Percentiles rank a stretch among this genome's conserved stretches.
These are phyloP conservation scores for Aureobasidium subglaciale DNA, from an alignment of 2,329 filamentous ascomycete genomes.

Conservation along the genomic window DNA sequence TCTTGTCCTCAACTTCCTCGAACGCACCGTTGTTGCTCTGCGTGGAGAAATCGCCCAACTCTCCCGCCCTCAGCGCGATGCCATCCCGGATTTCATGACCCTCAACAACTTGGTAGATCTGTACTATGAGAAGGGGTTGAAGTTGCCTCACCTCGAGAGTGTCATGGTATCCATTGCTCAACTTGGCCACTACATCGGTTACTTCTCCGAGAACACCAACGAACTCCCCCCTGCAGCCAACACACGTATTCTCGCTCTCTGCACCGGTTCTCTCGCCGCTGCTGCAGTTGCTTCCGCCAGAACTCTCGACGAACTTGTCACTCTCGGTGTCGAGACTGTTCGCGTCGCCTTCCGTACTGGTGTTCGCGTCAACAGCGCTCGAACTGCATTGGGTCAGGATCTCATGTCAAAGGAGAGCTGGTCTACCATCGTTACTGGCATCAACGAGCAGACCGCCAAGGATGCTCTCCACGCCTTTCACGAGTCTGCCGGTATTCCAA, in stretches of 20 bases:
- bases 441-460: conserved; percentile 46
- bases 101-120: conserved; percentile 58
- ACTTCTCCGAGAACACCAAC: conserved; percentile 47
- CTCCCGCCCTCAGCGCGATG: conserved; percentile 49
- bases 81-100: conserved; percentile 55
- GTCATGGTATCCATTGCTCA: conserved; percentile 59
- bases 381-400: conserved; percentile 41
- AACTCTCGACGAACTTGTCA: conserved; percentile 55
- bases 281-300: conserved; percentile 57
- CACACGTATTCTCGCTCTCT: conserved; percentile 55
- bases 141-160: conserved; percentile 57
- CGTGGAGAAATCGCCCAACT: conserved; percentile 54
- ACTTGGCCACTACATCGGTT: conserved; percentile 61
- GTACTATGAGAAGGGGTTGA: conserved; percentile 52
- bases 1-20: conserved; percentile 56
- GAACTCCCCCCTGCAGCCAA: conserved; percentile 45
- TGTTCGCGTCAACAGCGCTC: conserved; percentile 36
- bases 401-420: conserved; percentile 50
- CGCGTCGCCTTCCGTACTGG: conserved; percentile 61
- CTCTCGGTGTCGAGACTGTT: conserved; percentile 56
- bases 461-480: conserved; percentile 53
- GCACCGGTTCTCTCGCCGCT: conserved; percentile 65
- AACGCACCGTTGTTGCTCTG: conserved; percentile 51
- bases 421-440: conserved; percentile 58
- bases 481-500: conserved; percentile 43